Base-by-base conservation (phyloP, 148 eudicot species). In the Oxyria digyna region DNA sequence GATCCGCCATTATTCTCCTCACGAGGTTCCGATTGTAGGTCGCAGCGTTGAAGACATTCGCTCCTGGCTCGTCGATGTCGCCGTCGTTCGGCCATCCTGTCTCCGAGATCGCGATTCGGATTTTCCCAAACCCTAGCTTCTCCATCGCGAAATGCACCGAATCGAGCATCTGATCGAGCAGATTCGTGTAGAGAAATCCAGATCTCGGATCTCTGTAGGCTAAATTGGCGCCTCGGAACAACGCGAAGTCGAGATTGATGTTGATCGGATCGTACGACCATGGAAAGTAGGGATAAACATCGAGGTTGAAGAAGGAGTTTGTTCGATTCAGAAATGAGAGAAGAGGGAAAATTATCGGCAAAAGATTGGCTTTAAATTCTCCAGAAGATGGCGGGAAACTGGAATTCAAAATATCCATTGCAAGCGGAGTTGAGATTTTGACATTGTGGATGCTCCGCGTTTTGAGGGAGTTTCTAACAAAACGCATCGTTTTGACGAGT, bases 21-120 rank as follows among this genome's bases (percentile, higher is more conserved):
- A 84, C 70, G 0, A 92, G 74, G 67, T 92, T 89, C 6, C 96
- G 74, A 46, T 85, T 87, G 62, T 92, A 92, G 6, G 77, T 85
- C 14, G 97, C 97, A 38, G 97, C 93, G 63, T 89, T 89, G 72
- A 80, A 69, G 9, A 74, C 67, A 71, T 84, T 89, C 1, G 97
- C 96, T 10, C 97, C 96, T 0, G 72, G 72, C 69, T 92, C 79
- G 73, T 85, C 93, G 3, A 84, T 67, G 42, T 84, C 94, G 7
- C 97, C 97, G 3, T 42, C 68, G 40, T 84, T 86, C 50, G 97
- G 97, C 96, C 97, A 92, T 0, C 97, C 97, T 9, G 97, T 92
- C 67, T 92, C 97, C 0, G 91, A 50, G 62, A 92, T 83, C 0
- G 78, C 85, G 15, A 89, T 59, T 27, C 68, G 67, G 27, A 92